Evolutionary conservation across 148 eudicot genomes (phyloP), one percentile per base, ranked within the genome.

Genomic region (Camellia japonica): DNA sequence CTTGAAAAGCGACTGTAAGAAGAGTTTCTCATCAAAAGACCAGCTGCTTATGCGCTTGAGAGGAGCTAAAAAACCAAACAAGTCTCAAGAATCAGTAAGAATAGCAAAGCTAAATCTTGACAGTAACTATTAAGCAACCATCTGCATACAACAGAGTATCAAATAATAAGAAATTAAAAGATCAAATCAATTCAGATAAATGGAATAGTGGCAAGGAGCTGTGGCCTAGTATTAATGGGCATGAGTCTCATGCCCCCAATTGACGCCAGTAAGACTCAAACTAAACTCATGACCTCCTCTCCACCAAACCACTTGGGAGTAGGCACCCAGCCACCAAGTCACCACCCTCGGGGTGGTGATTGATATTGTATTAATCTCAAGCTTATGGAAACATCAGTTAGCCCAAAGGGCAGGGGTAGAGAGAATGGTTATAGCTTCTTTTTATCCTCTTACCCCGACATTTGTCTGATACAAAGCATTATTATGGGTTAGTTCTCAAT

Each of bases 1-100:
- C 97, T 91, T 94, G 93, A 90, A 90, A 62, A 94, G 90, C 69
- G 94, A 89, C 85, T 94, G 93, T 18, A 94, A 84, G 77, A 94
- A 87, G 46, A 86, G 77, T 67, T 90, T 94, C 84, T 94, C 97
- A 84, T 92, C 98, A 43, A 94, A 92, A 23, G 90, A 86, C 93
- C 93, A 94, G 78, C 82, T 85, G 81, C 77, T 80, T 54, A 80
- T 51, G 69, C 93, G 93, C 84, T 88, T 91, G 41, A 79, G 66
- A 78, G 84, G 52, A 65, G 84, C 96, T 90, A 76, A 15, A 74
- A 72, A 69, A 61, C 43, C 38, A 64, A 84, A 78, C 44, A 70
- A 70, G 43, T 52, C 41, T 63, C 54, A 47, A 73, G 23, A 15
- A 78, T 68, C 73, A 68, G 78, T 56, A 73, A 64, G 62, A 78